Conservation (phyloP, 768 basidiomycete genomes). For the Lactifluus pinguis region DNA sequence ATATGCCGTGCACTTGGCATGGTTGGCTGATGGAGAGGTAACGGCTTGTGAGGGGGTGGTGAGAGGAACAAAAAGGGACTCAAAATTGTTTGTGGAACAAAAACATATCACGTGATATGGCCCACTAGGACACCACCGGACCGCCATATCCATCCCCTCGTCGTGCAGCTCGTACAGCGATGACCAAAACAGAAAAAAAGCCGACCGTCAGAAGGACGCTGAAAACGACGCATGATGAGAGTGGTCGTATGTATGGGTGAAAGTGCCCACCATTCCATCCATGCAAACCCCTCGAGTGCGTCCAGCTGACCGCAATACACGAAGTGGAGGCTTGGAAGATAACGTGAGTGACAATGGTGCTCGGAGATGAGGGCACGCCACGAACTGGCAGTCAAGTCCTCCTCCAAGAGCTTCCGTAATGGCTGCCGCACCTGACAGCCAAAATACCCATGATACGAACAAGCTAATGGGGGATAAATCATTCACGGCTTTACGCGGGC, state of each 20-base stretch:
- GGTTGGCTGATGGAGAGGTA: neutral
- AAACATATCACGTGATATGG: neutral
- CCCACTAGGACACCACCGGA: neutral
- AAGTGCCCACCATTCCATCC: conserved; percentile 18
- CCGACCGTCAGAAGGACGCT: conserved; percentile 16
- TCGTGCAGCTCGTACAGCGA: conserved; percentile 7
- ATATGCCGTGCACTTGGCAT: neutral
- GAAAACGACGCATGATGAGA: neutral
- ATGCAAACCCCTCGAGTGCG: conserved; percentile 19
- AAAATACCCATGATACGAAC: conserved; percentile 19
- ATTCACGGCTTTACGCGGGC: neutral
- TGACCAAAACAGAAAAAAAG: conserved; percentile 1
- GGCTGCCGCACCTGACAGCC: conserved; percentile 21
- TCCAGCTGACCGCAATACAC: conserved; percentile 17
- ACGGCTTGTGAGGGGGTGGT: neutral
- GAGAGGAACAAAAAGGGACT: neutral
- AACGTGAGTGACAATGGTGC: neutral
- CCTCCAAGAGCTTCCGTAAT: conserved; percentile 8
- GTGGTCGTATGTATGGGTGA: neutral
- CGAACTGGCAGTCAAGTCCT: conserved; percentile 15
- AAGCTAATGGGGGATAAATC: neutral
- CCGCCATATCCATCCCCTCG: conserved; percentile 12
- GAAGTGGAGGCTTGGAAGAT: neutral
- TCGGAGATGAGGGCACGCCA: neutral
- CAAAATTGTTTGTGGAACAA: neutral